phyloP scores from a whole-genome alignment of 768 basidiomycete genomes.

The Suillus brevipes region DNA sequence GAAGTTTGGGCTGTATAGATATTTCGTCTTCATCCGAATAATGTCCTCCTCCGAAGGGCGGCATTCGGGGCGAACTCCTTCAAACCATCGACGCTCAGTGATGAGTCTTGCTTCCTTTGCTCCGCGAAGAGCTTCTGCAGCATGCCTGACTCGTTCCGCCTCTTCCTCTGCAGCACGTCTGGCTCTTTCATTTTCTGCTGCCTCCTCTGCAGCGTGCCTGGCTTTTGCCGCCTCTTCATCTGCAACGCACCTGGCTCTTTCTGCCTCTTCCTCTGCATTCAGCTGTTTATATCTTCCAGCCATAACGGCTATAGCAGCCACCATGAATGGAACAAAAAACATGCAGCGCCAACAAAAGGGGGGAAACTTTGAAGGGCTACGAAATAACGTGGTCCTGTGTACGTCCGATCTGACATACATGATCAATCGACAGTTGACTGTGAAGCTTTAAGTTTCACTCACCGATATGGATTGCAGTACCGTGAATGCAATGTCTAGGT shows the following conservation, averaged over 20 bases:
- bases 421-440: not conserved
- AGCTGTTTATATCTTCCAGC: not conserved
- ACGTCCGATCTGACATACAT: not conserved
- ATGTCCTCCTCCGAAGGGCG: conserved; percentile 18
- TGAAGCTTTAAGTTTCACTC: not conserved
- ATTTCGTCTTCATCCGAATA: not conserved
- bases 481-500: not conserved
- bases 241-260: too few species aligned
- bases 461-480: not conserved
- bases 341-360: not conserved
- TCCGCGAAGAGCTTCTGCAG: conserved; percentile 20
- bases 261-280: not conserved
- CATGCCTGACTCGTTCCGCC: not conserved
- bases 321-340: not conserved
- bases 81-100: conserved; percentile 10
- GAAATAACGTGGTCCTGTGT: not conserved
- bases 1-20: conserved; percentile 12
- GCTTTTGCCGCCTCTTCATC: not conserved
- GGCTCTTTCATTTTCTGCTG: not conserved
- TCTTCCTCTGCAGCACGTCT: conserved; percentile 10
- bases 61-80: conserved; percentile 12
- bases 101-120: conserved; percentile 22
- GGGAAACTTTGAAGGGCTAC: not conserved
- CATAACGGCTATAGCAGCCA: not conserved
- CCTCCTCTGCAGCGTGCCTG: not conserved